A percentile compares a stretch with the other conserved stretches of the same genome.
Conservation (phyloP, 1,139 yeast species). For the Yamadazyma triangularis region DNA sequence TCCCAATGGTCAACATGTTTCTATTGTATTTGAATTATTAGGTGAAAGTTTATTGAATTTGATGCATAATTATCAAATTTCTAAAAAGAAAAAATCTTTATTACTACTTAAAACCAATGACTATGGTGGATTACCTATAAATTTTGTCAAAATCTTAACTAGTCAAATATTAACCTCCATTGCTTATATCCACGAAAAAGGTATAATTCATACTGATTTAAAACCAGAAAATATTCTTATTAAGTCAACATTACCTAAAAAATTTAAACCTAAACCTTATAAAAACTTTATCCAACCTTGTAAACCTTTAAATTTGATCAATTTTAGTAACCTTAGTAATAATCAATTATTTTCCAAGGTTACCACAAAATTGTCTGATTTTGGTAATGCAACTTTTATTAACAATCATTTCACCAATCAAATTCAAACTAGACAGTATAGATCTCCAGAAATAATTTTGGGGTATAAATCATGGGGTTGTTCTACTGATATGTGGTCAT, state of each 20-base stretch:
- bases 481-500: slow-evolving; percentile 78
- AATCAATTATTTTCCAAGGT: not conserved
- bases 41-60: slow-evolving; percentile 39
- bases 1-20: slow-evolving; percentile 40
- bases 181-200: slow-evolving; percentile 40
- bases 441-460: slow-evolving; percentile 72
- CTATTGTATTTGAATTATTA: slow-evolving; percentile 42
- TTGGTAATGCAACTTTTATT: slow-evolving; percentile 82
- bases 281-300: not conserved
- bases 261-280: not conserved
- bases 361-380: slow-evolving; percentile 66
- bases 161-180: slow-evolving; percentile 35
- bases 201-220: slow-evolving; percentile 41
- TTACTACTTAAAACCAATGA: slow-evolving; percentile 3
- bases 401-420: slow-evolving; percentile 74
- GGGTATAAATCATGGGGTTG: slow-evolving; percentile 78
- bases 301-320: not conserved
- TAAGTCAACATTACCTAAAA: not conserved
- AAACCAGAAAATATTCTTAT: slow-evolving; percentile 43
- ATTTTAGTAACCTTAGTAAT: slow-evolving; percentile 1
- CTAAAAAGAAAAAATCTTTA: slow-evolving; percentile 19
- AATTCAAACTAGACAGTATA: slow-evolving; percentile 81
- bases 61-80: slow-evolving; percentile 21
- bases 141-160: slow-evolving; percentile 24
- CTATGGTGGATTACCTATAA: slow-evolving; percentile 32